Evolutionary conservation across 2,329 filamentous ascomycete genomes (phyloP), one percentile per base, ranked within the genome.

Genomic region (Fusarium algeriense): DNA sequence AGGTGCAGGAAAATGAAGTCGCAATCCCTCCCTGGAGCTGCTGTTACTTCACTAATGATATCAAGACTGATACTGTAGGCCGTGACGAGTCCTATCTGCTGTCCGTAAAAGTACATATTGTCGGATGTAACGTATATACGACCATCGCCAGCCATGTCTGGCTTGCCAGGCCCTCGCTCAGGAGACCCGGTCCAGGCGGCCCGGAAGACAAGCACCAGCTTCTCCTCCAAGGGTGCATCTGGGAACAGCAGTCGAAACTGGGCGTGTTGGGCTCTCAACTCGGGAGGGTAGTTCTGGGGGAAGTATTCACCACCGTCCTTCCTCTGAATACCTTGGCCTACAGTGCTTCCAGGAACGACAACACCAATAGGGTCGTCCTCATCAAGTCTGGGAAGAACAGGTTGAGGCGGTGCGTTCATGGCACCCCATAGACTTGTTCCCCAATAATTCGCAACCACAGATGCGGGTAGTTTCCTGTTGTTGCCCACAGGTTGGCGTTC

Each of bases 211-310:
- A 98, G 86, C 6, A 98, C 91, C 11, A 97, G 85, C 79, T 94
- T 94, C 77, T 98, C 94, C 20, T 92, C 89, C 34, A 89, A 84
- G 6, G 91, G 88, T 1, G 94, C 92, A 67, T 90, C 89, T 0
- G 95, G 95, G 81, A 99, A 99, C 1, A 99, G 85, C 59, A 98
- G 90, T 11, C 94, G 88, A 79, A 99, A 99, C 78, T 98, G 96
- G 5, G 94, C 92, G 77, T 98, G 94, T 78, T 99, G 97, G 6
- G 92, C 91, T 75, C 88, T 92, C 17, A 98, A 84, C 69, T 95
- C 93, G 2, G 91, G 81, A 1, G 96, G 96, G 79, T 99, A 99
- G 73, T 91, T 89, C 71, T 81, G 84, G 28, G 88, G 95, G 80
- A 92, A 95, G 62, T 83, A 87, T 77, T 90, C 89, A 64, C 77